These are phyloP conservation scores for Aspergillus sclerotialis DNA, from an alignment of 2,329 filamentous ascomycete genomes.

Conservation along the genomic window DNA sequence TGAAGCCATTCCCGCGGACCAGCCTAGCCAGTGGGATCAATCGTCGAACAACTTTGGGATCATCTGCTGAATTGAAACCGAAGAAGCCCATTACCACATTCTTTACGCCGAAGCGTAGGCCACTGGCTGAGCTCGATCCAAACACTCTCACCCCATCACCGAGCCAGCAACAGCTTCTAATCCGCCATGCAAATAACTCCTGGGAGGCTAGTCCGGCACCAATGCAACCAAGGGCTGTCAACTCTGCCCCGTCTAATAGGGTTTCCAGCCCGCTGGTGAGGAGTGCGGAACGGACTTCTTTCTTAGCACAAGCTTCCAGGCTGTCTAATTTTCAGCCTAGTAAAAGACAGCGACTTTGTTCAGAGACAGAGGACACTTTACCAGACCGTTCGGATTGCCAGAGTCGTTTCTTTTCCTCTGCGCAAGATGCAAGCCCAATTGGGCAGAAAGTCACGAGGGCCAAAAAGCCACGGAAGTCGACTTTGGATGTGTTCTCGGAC, in stretches of 20 bases:
- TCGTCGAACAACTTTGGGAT: constrained; percentile 34
- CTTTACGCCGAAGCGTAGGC: constrained; percentile 57
- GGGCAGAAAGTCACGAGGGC: constrained; percentile 26
- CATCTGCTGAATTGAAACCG: constrained; percentile 51
- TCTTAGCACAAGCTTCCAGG: constrained; percentile 30
- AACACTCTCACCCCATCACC: constrained; percentile 62
- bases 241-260: constrained; percentile 28
- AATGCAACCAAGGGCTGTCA: constrained; percentile 26
- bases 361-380: constrained; percentile 32
- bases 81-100: constrained; percentile 56
- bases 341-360: constrained; percentile 48
- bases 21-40: constrained; percentile 28
- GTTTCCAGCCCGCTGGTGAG: constrained; percentile 38
- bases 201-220: constrained; percentile 50
- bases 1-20: constrained; percentile 27
- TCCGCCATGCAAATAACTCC: constrained; percentile 45
- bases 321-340: constrained; percentile 39
- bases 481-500: constrained; percentile 47
- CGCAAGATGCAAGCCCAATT: constrained; percentile 32
- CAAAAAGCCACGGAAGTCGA: constrained; percentile 37
- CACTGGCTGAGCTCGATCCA: constrained; percentile 60
- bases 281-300: constrained; percentile 33
- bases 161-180: constrained; percentile 54
- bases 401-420: constrained; percentile 43
- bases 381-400: constrained; percentile 26